Conservation (phyloP, 1,139 yeast species). For the Schizosaccharomyces versatilis region DNA sequence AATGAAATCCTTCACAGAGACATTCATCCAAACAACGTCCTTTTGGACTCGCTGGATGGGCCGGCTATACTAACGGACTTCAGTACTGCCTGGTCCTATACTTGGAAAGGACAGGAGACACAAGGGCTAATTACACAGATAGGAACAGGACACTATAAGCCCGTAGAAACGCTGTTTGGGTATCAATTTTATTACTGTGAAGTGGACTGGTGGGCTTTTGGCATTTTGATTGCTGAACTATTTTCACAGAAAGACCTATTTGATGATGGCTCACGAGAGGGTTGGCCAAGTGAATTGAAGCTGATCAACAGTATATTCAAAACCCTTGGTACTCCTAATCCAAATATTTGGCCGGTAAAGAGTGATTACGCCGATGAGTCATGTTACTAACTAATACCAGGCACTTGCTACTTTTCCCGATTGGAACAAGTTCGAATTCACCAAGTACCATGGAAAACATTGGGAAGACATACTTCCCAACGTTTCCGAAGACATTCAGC, state of each 20-base stretch:
- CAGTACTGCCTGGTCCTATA: slow-evolving; percentile 41
- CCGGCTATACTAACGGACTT: slow-evolving; percentile 44
- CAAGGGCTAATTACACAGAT: slow-evolving; percentile 19
- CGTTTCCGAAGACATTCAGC: background rate
- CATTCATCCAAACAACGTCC: slow-evolving; percentile 93
- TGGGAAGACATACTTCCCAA: background rate
- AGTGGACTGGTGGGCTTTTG: slow-evolving; percentile 68
- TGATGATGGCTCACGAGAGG: slow-evolving; percentile 12
- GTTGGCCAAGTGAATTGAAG: slow-evolving; percentile 30
- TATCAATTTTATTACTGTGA: slow-evolving; percentile 35
- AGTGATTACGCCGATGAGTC: background rate
- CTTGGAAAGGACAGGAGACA: slow-evolving; percentile 16
- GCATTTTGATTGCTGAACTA: slow-evolving; percentile 42
- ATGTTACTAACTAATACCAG: background rate
- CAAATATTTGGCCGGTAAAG: slow-evolving; percentile 26
- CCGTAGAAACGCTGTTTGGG: slow-evolving; percentile 68
- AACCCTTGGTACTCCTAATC: slow-evolving; percentile 47
- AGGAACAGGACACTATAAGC: slow-evolving; percentile 54
- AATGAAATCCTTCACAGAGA: slow-evolving; percentile 98
- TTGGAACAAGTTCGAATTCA: background rate
- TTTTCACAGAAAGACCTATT: slow-evolving; percentile 15
- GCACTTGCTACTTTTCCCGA: background rate
- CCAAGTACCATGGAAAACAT: background rate
- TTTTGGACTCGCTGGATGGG: slow-evolving; percentile 42
- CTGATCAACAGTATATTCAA: slow-evolving; percentile 40